Conservation (phyloP, 139 green algal species). For the Gonium pectorale region DNA sequence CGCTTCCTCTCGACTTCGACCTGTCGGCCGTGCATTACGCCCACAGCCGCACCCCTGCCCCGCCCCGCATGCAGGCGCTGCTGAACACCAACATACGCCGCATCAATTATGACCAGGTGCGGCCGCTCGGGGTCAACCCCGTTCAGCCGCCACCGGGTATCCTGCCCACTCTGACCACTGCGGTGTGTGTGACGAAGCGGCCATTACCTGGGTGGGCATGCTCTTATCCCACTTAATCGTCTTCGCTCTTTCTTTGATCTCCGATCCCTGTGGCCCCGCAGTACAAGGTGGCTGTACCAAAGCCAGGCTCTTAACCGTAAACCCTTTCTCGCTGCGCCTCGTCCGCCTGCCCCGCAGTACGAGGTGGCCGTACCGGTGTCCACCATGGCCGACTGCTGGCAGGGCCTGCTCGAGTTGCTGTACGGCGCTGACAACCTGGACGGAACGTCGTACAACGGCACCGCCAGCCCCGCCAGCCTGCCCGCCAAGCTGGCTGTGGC, state of each 20-base stretch:
- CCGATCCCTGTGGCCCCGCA: background rate
- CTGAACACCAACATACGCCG: too few relatives aligned
- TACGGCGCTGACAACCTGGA: slow-evolving; percentile 51
- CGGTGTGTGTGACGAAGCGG: background rate
- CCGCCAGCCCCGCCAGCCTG: slow-evolving; percentile 7
- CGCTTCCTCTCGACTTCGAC: too few relatives aligned
- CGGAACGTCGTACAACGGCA: slow-evolving; percentile 11
- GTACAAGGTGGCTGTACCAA: background rate
- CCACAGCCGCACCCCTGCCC: too few relatives aligned
- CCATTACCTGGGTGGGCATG: background rate
- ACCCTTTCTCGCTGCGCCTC: background rate
- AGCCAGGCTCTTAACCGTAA: too few relatives aligned
- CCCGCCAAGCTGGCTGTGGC: background rate
- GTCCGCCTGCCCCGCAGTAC: slow-evolving; percentile 18
- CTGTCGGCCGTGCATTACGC: too few relatives aligned
- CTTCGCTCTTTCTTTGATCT: background rate
- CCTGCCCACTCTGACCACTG: background rate
- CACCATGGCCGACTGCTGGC: slow-evolving; percentile 62
- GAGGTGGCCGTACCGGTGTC: slow-evolving; percentile 64
- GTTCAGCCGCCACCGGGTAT: too few relatives aligned
- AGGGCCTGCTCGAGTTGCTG: slow-evolving; percentile 59
- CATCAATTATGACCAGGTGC: too few relatives aligned
- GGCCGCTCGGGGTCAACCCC: too few relatives aligned
- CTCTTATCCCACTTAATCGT: background rate
- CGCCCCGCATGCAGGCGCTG: too few relatives aligned